These are phyloP conservation scores for Pichia cabralensis DNA, from an alignment of 805 yeast genomes.

Conservation along the genomic window DNA sequence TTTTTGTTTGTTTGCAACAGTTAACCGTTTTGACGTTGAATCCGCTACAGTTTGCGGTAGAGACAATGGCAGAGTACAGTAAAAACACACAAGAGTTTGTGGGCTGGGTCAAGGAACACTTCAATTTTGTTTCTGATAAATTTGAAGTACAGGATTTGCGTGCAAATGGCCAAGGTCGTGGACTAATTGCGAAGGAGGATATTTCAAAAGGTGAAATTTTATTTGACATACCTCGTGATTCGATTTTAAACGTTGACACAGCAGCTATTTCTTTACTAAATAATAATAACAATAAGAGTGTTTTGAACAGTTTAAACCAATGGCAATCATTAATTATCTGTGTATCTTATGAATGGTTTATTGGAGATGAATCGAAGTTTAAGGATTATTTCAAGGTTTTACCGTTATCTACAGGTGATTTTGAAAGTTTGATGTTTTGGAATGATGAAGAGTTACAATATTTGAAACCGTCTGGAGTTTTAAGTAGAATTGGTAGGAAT, in stretches of 20 bases:
- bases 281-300: constrained; percentile 25
- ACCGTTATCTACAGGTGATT: constrained; percentile 35
- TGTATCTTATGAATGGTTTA: constrained; percentile 49
- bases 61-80: neutral
- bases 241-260: constrained; percentile 50
- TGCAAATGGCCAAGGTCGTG: constrained; percentile 59
- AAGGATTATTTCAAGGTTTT: constrained; percentile 58
- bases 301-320: constrained; percentile 38
- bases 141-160: constrained; percentile 55
- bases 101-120: constrained; percentile 35
- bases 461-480: constrained; percentile 62
- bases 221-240: constrained; percentile 56
- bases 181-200: constrained; percentile 53
- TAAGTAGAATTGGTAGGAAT: constrained; percentile 60
- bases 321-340: constrained; percentile 76
- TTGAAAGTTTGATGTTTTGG: constrained; percentile 80
- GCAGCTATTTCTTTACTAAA: constrained; percentile 31
- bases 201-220: constrained; percentile 54
- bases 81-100: constrained; percentile 32
- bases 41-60: too few relatives aligned
- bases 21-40: too few relatives aligned
- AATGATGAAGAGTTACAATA: constrained; percentile 40
- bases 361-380: constrained; percentile 50
- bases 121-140: constrained; percentile 43
- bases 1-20: neutral